phyloP scores from a whole-genome alignment of 441 rosid genomes.

The Gossypium gossypioides region DNA sequence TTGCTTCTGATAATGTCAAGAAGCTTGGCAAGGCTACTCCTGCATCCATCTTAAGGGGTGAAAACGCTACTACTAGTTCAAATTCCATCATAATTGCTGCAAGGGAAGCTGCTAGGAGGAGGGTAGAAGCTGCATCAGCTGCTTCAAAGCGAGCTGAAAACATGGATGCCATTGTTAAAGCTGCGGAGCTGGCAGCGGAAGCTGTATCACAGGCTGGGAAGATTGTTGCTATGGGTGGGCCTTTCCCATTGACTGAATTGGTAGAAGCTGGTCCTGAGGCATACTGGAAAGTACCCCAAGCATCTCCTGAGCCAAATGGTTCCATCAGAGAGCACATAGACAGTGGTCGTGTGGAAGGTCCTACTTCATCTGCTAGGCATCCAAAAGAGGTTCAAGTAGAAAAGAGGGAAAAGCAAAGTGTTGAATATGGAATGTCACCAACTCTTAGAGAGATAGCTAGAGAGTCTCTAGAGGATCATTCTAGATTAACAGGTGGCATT shows the following conservation, averaged over 20 bases:
- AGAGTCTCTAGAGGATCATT: conserved; percentile 34
- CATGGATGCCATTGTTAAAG: conserved; percentile 83
- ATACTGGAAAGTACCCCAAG: conserved; percentile 53
- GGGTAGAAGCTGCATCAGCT: conserved; percentile 87
- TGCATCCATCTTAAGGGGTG: conserved; percentile 55
- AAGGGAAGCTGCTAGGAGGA: conserved; percentile 81
- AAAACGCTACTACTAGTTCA: conserved; percentile 39
- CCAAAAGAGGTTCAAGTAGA: conserved; percentile 28
- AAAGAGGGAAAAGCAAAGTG: conserved; percentile 21
- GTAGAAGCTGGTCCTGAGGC: conserved; percentile 62
- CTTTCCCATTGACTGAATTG: conserved; percentile 50
- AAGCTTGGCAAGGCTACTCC: conserved; percentile 42
- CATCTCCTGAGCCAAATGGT: conserved; percentile 30
- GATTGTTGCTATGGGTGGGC: conserved; percentile 82
- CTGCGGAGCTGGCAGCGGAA: conserved; percentile 92
- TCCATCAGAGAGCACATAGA: conserved; percentile 20
- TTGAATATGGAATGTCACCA: conserved; percentile 28
- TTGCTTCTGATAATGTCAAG: conserved; percentile 26
- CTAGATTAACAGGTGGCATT: conserved; percentile 33
- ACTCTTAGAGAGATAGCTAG: conserved; percentile 25
- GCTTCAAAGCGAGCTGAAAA: conserved; percentile 92
- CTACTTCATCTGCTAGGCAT: conserved; percentile 14
- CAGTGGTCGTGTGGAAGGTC: conserved; percentile 15
- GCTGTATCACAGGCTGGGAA: conserved; percentile 94
- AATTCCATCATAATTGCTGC: conserved; percentile 68